A percentile compares a stretch with the other conserved stretches of the same genome.
These are phyloP conservation scores for Mortierella sp. DNA, from an alignment of 371 early-diverging fungal species.

Conservation along the genomic window DNA sequence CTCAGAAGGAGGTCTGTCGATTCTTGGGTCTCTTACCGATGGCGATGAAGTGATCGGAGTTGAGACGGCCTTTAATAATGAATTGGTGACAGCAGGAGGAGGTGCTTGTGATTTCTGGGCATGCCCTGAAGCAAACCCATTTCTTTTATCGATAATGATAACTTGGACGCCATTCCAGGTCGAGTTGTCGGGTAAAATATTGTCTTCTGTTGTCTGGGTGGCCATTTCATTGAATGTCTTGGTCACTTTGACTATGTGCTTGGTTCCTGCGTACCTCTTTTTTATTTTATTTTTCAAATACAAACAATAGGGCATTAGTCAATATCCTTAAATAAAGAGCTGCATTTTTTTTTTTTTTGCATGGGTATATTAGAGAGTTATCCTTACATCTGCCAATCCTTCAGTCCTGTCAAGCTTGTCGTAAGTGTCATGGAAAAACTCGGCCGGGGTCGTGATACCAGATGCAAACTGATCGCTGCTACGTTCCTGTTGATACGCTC, in stretches of 20 bases:
- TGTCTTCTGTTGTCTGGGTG: slow-evolving; percentile 52
- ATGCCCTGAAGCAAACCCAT: neutral
- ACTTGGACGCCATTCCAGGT: slow-evolving; percentile 36
- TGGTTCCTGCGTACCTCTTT: slow-evolving; percentile 21
- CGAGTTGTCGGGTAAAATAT: slow-evolving; percentile 8
- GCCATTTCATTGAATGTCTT: slow-evolving; percentile 47
- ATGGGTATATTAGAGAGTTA: no score
- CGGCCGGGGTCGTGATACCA: slow-evolving; percentile 12
- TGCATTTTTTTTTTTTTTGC: neutral
- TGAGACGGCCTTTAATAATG: slow-evolving; percentile 18
- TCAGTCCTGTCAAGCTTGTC: slow-evolving; percentile 25
- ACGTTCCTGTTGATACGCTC: slow-evolving; percentile 22
- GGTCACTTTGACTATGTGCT: slow-evolving; percentile 9
- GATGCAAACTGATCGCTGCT: slow-evolving; percentile 24
- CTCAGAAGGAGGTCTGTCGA: neutral
- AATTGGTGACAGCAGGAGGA: slow-evolving; percentile 1
- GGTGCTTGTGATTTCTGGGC: neutral
- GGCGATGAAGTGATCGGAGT: neutral
- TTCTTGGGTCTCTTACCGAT: neutral
- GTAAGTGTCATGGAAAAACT: slow-evolving; percentile 21
- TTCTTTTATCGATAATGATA: neutral
- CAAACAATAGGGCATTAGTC: neutral
- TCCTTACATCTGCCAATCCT: slow-evolving; percentile 44
- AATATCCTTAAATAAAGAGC: no score
- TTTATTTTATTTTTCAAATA: neutral